phyloP scores from a whole-genome alignment of 2,329 filamentous ascomycete genomes.

The Fusarium chlamydosporum region DNA sequence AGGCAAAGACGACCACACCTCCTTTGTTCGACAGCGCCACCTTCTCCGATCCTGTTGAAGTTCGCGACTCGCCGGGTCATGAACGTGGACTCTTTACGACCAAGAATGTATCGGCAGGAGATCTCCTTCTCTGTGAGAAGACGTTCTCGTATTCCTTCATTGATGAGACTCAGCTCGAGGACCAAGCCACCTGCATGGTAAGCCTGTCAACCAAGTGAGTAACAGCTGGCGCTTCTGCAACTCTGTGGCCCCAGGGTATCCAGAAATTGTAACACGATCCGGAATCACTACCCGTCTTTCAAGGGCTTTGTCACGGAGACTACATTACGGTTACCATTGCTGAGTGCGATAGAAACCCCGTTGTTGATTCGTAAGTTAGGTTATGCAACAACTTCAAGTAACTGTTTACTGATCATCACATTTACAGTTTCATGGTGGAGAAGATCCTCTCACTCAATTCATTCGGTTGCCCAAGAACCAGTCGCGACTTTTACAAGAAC shows the following conservation, averaged over 20 bases:
- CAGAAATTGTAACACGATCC: conserved; percentile 64
- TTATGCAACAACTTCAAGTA: accelerated
- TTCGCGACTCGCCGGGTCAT: conserved; percentile 57
- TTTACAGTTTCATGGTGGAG: conserved; percentile 61
- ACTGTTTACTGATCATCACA: background rate
- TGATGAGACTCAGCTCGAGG: conserved; percentile 37
- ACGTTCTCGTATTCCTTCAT: conserved; percentile 62
- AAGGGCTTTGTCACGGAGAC: conserved; percentile 58
- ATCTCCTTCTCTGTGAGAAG: conserved; percentile 70
- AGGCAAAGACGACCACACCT: conserved; percentile 52
- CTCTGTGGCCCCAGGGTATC: conserved; percentile 58
- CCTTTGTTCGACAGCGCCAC: conserved; percentile 64
- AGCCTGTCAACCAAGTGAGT: conserved; percentile 54
- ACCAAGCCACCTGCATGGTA: conserved; percentile 48
- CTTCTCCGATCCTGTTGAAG: conserved; percentile 59
- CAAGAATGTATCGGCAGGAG: conserved; percentile 61
- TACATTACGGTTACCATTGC: conserved; percentile 51
- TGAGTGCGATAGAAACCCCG: conserved; percentile 54
- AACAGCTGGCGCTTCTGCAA: conserved; percentile 57
- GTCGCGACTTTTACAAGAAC: conserved; percentile 10
- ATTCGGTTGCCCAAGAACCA: conserved; percentile 52
- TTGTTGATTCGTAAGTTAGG: conserved; percentile 62
- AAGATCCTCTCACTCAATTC: conserved; percentile 57
- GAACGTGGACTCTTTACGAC: conserved; percentile 68
- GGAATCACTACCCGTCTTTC: background rate